A percentile compares a stretch with the other conserved stretches of the same genome.
Evolutionary conservation across 163 green algal genomes (phyloP).

Genomic region (Picocystis sp.): DNA sequence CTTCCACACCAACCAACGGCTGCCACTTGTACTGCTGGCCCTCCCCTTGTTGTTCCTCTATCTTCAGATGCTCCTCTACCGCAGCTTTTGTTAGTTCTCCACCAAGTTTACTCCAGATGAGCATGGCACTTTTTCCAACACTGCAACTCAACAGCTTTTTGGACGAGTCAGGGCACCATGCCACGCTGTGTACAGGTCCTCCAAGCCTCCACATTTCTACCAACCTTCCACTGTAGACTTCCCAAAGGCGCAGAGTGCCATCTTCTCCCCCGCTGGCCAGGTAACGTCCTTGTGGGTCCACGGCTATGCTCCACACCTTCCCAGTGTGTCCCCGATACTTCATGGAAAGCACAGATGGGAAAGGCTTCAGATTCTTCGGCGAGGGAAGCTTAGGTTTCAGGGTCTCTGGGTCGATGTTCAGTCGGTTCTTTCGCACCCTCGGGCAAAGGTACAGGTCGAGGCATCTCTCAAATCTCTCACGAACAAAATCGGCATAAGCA

Average conservation of each 20-base stretch:
- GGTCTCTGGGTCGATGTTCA: conserved; percentile 62
- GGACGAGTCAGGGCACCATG: conserved; percentile 50
- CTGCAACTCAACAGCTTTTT: conserved; percentile 30
- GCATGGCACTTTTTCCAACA: conserved; percentile 31
- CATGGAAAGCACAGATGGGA: conserved; percentile 61
- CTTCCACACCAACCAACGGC: conserved; percentile 5
- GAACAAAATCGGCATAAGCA: conserved; percentile 71
- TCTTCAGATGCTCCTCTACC: conserved; percentile 1
- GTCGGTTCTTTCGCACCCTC: conserved; percentile 37
- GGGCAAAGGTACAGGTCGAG: conserved; percentile 96
- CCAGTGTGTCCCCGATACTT: conserved; percentile 50
- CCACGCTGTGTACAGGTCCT: conserved; percentile 34
- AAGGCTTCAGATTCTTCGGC: conserved; percentile 79
- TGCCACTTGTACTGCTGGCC: conserved; percentile 8
- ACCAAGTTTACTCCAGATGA: conserved; percentile 3
- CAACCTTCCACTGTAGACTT: conserved; percentile 45
- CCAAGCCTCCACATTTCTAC: conserved; percentile 35
- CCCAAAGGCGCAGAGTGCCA: conserved; percentile 57
- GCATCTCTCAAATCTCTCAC: conserved; percentile 93
- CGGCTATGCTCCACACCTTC: conserved; percentile 38
- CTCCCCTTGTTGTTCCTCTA: conserved; percentile 3
- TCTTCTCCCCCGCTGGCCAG: conserved; percentile 57
- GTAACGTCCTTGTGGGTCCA: conserved; percentile 63
- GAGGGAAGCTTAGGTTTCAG: conserved; percentile 87
- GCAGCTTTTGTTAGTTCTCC: conserved; percentile 4